Evolutionary conservation across 2,329 filamentous ascomycete genomes (phyloP), one percentile per base, ranked within the genome.

Genomic region (Aspergillus tubingensis): DNA sequence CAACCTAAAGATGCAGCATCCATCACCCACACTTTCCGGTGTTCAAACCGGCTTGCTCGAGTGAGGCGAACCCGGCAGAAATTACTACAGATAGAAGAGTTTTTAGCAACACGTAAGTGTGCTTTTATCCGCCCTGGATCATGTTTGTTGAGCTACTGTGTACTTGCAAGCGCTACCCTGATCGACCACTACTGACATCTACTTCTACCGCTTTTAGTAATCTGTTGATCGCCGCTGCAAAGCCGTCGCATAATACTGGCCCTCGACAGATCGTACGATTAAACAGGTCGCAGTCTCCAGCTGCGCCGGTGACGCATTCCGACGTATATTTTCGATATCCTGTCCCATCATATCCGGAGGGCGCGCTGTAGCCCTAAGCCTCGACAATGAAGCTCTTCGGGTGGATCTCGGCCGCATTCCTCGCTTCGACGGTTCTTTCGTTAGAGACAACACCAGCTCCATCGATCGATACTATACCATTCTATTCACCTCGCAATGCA

Each of bases 301-400:
- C 25, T 50, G 23, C 44, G 44, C 15, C 6, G 11, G n/a, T 50
- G 47, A 32, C 11, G 10, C 5, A 30, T 27, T n/a, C n/a, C 25
- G 15, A 17, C 47, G 7, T 17, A 30, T 30, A 30, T 19, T n/a
- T 30, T 30, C 8, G 25, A 15, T 50, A 50, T 30, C 10, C 21
- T 49, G 10, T 38, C 19, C 27, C 39, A 44, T 41, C 52, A 30
- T 27, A 38, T 60, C 23, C 32, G 51, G 60, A 52, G 59, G 60
- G 63, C 55, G 54, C 39, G 63, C 57, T 25, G 43, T 50, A 63
- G 62, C 65, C 61, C 53, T 43, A 53, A 53, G 58, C 56, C 57
- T 58, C 64, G 62, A 72, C 62, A 67, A 77, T 77, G 75, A 76
- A 70, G 65, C 55, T 68, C 47, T 67, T 67, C 30, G 64, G 70